Base-by-base conservation (phyloP, 1,284 basidiomycete species). In the Sphaerobolus stellatus region DNA sequence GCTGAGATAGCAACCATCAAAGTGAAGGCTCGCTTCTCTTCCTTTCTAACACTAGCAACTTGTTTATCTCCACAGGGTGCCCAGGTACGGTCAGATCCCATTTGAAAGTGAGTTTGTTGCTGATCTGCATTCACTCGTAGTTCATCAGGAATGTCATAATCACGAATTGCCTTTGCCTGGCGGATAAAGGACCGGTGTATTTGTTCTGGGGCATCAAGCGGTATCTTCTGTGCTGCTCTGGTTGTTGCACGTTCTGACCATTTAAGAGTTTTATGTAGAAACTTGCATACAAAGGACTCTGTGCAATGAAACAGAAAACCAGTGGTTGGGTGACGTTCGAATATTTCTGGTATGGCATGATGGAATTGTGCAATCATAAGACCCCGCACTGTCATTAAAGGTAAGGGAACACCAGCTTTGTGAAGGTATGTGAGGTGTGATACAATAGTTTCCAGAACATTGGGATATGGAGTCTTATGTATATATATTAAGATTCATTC, bases 171-270 rank as follows among this genome's bases (percentile, higher is more conserved):
- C n/a, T n/a, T n/a, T n/a, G n/a, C n/a, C n/a, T n/a, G n/a, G n/a
- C n/a, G n/a, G n/a, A n/a, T n/a, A n/a, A n/a, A n/a, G n/a, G n/a
- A n/a, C n/a, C n/a, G n/a, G 18, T 61, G 57, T 34, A 65, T 66
- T 36, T 62, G 53, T 8, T 69, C 58, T 25, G 67, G 61, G 54
- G 63, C 70, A 58, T 74, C 59, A 1, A 30, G 48, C 2, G 72
- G 72, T 1, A 59, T 50, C 56, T 73, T 74, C 36, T 72, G 70
- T 2, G 68, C 68, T 3, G 71, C 68, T 30, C 62, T 63, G 2
- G 69, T 73, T 1, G 57, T 64, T 22, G 58, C 52, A 9, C 65
- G 66, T 28, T 11, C 22, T 9, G 9, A 16, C 50, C 50, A 52
- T 22, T 29, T 22, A 13, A 52, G 43, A 6, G 9, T 29, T 49